Percentiles rank a stretch among this genome's conserved stretches.
phyloP scores from a whole-genome alignment of 441 rosid genomes.

The Pelargonium cotyledonis region DNA sequence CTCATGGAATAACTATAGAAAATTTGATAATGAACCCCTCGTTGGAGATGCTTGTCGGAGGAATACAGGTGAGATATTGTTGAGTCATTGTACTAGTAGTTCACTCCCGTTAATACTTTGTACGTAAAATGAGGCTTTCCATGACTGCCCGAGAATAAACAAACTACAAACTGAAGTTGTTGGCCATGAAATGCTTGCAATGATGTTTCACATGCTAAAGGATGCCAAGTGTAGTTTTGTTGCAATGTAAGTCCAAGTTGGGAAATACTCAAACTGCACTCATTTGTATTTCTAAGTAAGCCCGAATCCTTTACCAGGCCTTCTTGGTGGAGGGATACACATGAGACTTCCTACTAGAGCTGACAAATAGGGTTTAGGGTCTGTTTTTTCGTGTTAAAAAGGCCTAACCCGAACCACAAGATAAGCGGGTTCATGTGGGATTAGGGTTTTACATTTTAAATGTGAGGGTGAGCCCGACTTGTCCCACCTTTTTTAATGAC shows the following conservation, averaged over 20 bases:
- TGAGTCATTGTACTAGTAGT: background rate
- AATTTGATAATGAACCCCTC: conserved; percentile 91
- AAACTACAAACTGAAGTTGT: no score
- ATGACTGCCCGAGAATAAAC: no score
- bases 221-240: background rate
- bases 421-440: no score
- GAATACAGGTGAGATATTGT: conserved; percentile 56
- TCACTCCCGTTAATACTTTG: background rate
- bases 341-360: background rate
- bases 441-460: no score
- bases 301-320: background rate
- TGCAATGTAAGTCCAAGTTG: background rate
- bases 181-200: background rate
- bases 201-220: background rate
- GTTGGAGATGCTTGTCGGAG: conserved; percentile 82
- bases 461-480: no score
- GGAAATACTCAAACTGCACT: background rate
- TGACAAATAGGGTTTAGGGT: no score
- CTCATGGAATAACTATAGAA: conserved; percentile 80
- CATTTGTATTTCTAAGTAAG: background rate
- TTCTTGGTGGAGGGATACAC: background rate
- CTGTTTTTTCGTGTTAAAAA: no score
- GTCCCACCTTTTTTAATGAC: no score
- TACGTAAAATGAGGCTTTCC: conserved; percentile 1
- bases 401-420: no score